Base-by-base conservation (phyloP, 257 asterid species). In the Avicennia marina region DNA sequence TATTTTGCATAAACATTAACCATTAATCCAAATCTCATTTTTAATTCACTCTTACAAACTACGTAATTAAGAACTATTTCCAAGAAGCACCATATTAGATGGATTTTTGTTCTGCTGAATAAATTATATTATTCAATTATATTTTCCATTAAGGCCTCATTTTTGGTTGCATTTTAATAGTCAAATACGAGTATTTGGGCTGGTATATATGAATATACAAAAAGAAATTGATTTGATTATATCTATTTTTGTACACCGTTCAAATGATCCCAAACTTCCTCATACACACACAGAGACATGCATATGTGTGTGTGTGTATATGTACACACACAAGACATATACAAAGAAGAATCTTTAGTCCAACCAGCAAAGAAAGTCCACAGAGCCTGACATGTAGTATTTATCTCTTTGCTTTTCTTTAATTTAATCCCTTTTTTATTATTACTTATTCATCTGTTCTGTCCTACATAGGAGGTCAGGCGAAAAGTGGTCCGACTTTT, bases 401-500 rank as follows among this genome's bases (percentile, higher is more conserved):
- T 64, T 43, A 21, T 43, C 20, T 13, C 7, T 50, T 36, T 25
- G 20, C 29, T 38, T 21, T 47, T 4, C 50, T 60, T 59, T 60
- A 46, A 52, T 26, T 18, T 45, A 19, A 21, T 56, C 46, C 40
- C 59, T 52, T 67, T 24, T 22, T 60, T 25, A n/a, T 38, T 21
- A 9, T 20, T 11, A 15, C 27, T 10, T 15, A 24, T 29, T 40
- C n/a, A n/a, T 63, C 55, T 62, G 69, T 69, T 62, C 56, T 52
- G 45, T 70, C 58, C 65, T 31, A 17, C 65, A 18, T 29, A 39
- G 32, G 39, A 33, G 60, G n/a, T 27, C 38, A 17, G 60, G 62
- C 46, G 3, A 60, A 71, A 71, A 65, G 63, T 41, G 38, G 2
- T 38, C 20, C 62, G 32, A 72, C 73, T 66, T 70, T 48, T 53